These are phyloP conservation scores for Dacryopinax primogenitus DNA, from an alignment of 768 basidiomycete species.

Conservation along the genomic window DNA sequence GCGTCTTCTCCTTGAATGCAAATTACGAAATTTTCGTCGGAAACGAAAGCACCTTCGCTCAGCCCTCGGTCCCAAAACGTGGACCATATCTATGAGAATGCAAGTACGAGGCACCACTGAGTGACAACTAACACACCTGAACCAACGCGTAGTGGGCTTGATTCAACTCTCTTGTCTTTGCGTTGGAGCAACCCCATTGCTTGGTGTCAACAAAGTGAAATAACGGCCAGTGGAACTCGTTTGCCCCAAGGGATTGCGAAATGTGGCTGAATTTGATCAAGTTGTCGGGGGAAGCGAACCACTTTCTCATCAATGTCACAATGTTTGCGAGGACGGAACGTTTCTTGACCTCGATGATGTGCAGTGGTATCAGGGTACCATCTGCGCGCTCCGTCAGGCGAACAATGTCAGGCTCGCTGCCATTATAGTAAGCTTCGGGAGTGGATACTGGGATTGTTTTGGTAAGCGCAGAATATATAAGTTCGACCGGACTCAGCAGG, in stretches of 20 bases:
- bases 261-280: no score
- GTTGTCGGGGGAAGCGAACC: not conserved
- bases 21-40: not conserved
- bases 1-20: not conserved
- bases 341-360: not conserved
- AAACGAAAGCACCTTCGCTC: not conserved
- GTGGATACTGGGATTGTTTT: not conserved
- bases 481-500: not conserved
- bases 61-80: not conserved
- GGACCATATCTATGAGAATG: not conserved
- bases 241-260: no score
- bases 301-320: not conserved
- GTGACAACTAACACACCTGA: not conserved
- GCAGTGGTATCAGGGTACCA: not conserved
- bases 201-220: no score
- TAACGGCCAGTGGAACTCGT: no score
- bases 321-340: not conserved
- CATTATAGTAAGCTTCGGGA: not conserved
- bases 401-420: not conserved
- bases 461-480: not conserved
- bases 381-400: not conserved
- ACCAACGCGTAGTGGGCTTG: not conserved
- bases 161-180: not conserved
- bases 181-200: not conserved
- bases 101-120: not conserved